Percentiles rank a stretch among this genome's conserved stretches.
phyloP scores from a whole-genome alignment of 306 rosid species.

The Carpinus viminea region DNA sequence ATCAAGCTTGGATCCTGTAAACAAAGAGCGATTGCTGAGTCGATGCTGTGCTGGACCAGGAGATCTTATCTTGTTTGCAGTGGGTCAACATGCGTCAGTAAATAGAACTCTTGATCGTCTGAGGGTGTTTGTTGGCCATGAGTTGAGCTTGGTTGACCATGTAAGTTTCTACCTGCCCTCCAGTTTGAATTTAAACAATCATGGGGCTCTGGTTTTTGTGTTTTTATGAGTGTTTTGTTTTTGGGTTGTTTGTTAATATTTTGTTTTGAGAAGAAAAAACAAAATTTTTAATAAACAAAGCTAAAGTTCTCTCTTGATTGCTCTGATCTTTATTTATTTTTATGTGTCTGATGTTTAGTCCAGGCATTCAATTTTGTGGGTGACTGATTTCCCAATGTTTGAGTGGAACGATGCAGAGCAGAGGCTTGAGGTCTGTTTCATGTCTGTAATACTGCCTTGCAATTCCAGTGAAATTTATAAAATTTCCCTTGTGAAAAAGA shows the following conservation, averaged over 20 bases:
- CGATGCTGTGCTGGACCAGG: slow-evolving; percentile 62
- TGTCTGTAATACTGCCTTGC: slow-evolving; percentile 17
- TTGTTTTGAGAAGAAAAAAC: no score
- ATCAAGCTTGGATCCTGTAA: slow-evolving; percentile 68
- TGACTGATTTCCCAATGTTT: slow-evolving; percentile 95
- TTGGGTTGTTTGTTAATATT: no score
- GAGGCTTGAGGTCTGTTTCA: slow-evolving; percentile 79
- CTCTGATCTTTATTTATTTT: slow-evolving; percentile 24
- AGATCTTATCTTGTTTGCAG: slow-evolving; percentile 82
- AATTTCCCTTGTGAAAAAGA: not conserved
- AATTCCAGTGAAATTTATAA: not conserved
- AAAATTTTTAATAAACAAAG: no score
- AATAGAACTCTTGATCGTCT: slow-evolving; percentile 84
- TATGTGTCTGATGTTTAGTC: slow-evolving; percentile 48
- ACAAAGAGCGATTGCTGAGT: slow-evolving; percentile 49
- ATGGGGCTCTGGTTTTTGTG: not conserved
- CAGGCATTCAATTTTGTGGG: slow-evolving; percentile 87
- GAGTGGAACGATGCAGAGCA: slow-evolving; percentile 95
- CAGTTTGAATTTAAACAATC: slow-evolving; percentile 6
- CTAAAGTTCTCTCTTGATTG: slow-evolving; percentile 17
- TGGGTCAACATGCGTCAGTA: slow-evolving; percentile 63
- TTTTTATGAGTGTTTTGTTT: no score
- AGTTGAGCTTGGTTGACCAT: slow-evolving; percentile 69
- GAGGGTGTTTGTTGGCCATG: slow-evolving; percentile 68
- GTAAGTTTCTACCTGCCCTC: slow-evolving; percentile 48